phyloP scores from a whole-genome alignment of 148 eudicot genomes.

The Fagopyrum homotropicum region DNA sequence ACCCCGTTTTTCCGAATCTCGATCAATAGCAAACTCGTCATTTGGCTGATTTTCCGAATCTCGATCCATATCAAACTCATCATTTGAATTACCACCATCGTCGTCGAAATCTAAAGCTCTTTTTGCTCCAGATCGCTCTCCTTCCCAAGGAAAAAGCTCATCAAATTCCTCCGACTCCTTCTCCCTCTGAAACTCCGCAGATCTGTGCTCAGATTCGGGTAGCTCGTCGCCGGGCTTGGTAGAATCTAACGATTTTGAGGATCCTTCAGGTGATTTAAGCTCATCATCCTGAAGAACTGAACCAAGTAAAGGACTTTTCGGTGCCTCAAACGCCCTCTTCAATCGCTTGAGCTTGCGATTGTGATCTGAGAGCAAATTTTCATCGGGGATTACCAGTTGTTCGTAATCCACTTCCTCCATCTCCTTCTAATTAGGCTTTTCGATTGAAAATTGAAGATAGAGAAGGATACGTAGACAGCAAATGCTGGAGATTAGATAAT shows the following conservation, averaged over 20 bases:
- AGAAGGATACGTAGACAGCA: slow-evolving; percentile 4
- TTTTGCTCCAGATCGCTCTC: slow-evolving; percentile 26
- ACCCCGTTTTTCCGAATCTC: slow-evolving; percentile 13
- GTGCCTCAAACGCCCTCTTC: slow-evolving; percentile 27
- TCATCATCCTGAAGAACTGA: slow-evolving; percentile 15
- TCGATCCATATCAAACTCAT: background rate
- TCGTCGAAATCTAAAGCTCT: slow-evolving; percentile 52
- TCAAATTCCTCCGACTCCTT: slow-evolving; percentile 13
- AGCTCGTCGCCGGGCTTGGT: slow-evolving; percentile 16
- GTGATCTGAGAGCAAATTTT: slow-evolving; percentile 25
- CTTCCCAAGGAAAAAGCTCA: slow-evolving; percentile 18
- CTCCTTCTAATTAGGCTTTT: background rate
- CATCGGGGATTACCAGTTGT: slow-evolving; percentile 23
- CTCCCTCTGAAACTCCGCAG: slow-evolving; percentile 18
- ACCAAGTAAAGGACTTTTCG: background rate
- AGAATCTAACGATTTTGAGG: slow-evolving; percentile 15
- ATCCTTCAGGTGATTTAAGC: background rate
- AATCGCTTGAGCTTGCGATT: slow-evolving; percentile 43
- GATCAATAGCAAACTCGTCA: slow-evolving; percentile 3
- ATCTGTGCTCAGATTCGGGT: slow-evolving; percentile 13
- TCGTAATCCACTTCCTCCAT: slow-evolving; percentile 54
- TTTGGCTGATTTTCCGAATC: slow-evolving; percentile 15
- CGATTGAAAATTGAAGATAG: background rate
- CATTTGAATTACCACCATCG: slow-evolving; percentile 14
- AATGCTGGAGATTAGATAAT: background rate